Conservation (phyloP, 495 filamentous ascomycete genomes). For the Aspergillus nanangensis region DNA sequence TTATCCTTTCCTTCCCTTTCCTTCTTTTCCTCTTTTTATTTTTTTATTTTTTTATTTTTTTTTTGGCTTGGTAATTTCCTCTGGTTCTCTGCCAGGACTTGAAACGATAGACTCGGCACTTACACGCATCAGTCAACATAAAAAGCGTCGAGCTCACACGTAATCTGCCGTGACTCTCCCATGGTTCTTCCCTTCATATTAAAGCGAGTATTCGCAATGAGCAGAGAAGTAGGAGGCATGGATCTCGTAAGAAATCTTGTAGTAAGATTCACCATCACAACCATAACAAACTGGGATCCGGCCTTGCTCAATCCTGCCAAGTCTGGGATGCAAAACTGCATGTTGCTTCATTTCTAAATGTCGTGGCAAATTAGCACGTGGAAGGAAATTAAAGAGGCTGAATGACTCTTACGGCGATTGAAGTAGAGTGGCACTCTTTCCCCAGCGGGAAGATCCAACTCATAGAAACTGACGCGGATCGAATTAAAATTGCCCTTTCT, state of each 20-base stretch:
- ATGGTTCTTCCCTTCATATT: slow-evolving; percentile 19
- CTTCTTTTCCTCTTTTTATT: too few species aligned
- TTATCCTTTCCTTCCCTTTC: too few species aligned
- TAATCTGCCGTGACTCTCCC: slow-evolving; percentile 23
- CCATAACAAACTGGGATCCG: slow-evolving; percentile 10
- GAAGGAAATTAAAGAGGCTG: too few species aligned
- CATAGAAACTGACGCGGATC: slow-evolving; percentile 10
- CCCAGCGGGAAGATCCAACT: slow-evolving; percentile 6
- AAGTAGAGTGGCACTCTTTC: slow-evolving; percentile 8
- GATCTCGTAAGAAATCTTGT: slow-evolving; percentile 17
- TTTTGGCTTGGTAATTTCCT: too few species aligned
- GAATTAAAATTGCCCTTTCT: slow-evolving; percentile 8
- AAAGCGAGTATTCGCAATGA: slow-evolving; percentile 21
- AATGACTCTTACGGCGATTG: slow-evolving; percentile 14
- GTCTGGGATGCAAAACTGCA: slow-evolving; percentile 4
- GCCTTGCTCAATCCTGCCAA: slow-evolving; percentile 1
- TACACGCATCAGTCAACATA: too few species aligned
- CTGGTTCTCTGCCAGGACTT: too few species aligned
- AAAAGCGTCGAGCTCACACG: too few species aligned
- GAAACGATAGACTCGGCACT: too few species aligned
- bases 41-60: too few species aligned
- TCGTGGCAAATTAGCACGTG: background rate
- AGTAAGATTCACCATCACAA: slow-evolving; percentile 18
- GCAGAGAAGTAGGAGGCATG: slow-evolving; percentile 21
- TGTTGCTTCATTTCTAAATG: slow-evolving; percentile 11